A percentile compares a stretch with the other conserved stretches of the same genome.
Evolutionary conservation across 192 early-diverging fungal genomes (phyloP).

Genomic region (Backusella circina): DNA sequence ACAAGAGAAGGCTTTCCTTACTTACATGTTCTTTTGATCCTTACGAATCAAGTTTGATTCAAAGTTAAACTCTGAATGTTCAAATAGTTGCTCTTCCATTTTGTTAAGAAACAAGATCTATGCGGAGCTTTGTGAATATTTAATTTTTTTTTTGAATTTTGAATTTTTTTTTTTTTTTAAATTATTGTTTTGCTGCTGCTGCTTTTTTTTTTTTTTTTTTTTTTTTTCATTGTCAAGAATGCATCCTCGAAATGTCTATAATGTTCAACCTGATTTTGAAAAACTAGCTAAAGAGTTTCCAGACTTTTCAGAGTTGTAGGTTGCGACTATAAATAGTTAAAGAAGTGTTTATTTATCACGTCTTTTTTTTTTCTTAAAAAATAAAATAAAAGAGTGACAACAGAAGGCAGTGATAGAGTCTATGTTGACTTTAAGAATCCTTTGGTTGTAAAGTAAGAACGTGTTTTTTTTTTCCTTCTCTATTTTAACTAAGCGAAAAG

Average conservation of each 20-base stretch:
- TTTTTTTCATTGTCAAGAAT: slow-evolving; percentile 29
- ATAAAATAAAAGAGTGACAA: slow-evolving; percentile 19
- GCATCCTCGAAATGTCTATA: slow-evolving; percentile 60
- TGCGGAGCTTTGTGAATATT: not conserved
- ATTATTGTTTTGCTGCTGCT: no score
- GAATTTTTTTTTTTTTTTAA: not conserved
- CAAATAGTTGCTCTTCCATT: not conserved
- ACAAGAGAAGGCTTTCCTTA: not conserved
- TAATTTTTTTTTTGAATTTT: not conserved
- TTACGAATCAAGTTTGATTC: slow-evolving; percentile 19
- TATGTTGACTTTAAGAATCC: slow-evolving; percentile 66
- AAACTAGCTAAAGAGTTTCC: slow-evolving; percentile 47
- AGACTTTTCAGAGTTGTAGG: slow-evolving; percentile 41
- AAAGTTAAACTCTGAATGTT: not conserved
- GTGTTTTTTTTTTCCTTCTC: no score
- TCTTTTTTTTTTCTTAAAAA: not conserved
- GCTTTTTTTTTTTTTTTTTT: not conserved
- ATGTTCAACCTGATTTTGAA: slow-evolving; percentile 52
- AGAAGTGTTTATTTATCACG: not conserved
- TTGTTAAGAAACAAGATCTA: not conserved
- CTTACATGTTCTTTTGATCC: slow-evolving; percentile 39
- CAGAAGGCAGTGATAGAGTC: slow-evolving; percentile 11
- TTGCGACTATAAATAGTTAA: not conserved
- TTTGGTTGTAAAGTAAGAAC: slow-evolving; percentile 48
- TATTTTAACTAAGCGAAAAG: no score